Conservation (phyloP, 2,329 filamentous ascomycete species). For the Coniochaeta sp. region DNA sequence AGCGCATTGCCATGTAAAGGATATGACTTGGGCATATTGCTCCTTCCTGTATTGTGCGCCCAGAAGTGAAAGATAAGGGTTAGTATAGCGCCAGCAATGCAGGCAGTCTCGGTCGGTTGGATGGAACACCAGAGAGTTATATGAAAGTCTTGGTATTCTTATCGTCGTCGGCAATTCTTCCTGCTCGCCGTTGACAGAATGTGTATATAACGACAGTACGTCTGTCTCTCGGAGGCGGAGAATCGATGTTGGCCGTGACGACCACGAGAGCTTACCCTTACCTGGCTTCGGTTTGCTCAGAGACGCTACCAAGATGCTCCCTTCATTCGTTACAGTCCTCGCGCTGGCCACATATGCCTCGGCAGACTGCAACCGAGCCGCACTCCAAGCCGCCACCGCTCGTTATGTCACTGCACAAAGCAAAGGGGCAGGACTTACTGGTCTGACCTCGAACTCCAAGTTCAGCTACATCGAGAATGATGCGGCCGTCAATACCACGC, state of each 20-base stretch:
- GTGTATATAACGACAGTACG: not conserved
- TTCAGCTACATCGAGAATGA: constrained; percentile 2
- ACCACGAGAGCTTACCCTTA: too few relatives aligned
- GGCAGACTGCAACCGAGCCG: not conserved
- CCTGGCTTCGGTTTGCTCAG: too few relatives aligned
- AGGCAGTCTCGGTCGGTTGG: not conserved
- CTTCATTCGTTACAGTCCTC: not conserved
- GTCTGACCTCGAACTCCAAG: not conserved
- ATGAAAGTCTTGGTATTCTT: not conserved
- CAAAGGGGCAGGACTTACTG: not conserved
- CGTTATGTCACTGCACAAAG: not conserved
- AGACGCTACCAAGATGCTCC: not conserved
- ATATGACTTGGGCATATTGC: not conserved
- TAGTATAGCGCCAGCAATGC: not conserved
- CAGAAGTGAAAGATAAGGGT: not conserved
- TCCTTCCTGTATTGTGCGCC: not conserved
- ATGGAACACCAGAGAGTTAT: not conserved
- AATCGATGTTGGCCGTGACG: not conserved
- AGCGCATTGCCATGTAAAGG: not conserved
- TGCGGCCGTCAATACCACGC: not conserved
- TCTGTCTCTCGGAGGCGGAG: not conserved
- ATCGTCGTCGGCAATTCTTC: not conserved
- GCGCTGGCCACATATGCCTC: not conserved
- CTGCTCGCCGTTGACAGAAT: not conserved
- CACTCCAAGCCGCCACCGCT: not conserved